A percentile compares a stretch with the other conserved stretches of the same genome.
Conservation (phyloP, 139 green algal species). For the Micractinium conductrix region DNA sequence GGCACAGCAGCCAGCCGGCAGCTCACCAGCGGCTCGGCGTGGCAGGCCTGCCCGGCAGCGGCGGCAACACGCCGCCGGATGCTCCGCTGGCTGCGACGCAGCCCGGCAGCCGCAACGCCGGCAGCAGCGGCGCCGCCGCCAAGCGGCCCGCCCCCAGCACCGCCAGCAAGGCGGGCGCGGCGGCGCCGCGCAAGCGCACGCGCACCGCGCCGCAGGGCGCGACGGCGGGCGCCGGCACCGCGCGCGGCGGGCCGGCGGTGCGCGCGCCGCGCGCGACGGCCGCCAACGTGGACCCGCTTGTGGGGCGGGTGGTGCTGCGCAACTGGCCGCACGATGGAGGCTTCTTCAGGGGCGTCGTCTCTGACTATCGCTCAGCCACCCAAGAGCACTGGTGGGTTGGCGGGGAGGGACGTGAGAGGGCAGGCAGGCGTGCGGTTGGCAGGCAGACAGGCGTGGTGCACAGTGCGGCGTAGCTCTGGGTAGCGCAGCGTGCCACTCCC, state of each 20-base stretch:
- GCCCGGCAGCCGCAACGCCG: background rate
- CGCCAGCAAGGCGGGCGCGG: constrained; percentile 6
- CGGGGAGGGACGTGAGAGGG: no score
- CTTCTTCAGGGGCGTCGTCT: constrained; percentile 37
- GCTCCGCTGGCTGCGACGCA: background rate
- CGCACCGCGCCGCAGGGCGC: background rate
- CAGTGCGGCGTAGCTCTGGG: no score
- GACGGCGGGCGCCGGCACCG: background rate
- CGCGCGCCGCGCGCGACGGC: no score
- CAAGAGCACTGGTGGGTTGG: constrained; percentile 34
- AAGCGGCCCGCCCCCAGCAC: constrained; percentile 2
- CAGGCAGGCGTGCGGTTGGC: no score
- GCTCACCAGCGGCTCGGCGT: no score
- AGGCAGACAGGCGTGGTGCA: no score
- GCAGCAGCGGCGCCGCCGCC: background rate
- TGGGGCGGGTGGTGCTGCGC: constrained; percentile 30
- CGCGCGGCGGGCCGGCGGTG: background rate
- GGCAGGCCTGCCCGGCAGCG: constrained; percentile 1
- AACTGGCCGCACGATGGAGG: constrained; percentile 36
- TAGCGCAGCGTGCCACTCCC: no score
- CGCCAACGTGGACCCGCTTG: constrained; percentile 6
- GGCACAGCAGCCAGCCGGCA: constrained; percentile 33
- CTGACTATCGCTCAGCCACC: constrained; percentile 1
- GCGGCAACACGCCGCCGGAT: background rate
- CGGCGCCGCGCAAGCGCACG: constrained; percentile 7